Evolutionary conservation across 169 alveolate species (phyloP).

Genomic region (Cryptosporidium sp.): DNA sequence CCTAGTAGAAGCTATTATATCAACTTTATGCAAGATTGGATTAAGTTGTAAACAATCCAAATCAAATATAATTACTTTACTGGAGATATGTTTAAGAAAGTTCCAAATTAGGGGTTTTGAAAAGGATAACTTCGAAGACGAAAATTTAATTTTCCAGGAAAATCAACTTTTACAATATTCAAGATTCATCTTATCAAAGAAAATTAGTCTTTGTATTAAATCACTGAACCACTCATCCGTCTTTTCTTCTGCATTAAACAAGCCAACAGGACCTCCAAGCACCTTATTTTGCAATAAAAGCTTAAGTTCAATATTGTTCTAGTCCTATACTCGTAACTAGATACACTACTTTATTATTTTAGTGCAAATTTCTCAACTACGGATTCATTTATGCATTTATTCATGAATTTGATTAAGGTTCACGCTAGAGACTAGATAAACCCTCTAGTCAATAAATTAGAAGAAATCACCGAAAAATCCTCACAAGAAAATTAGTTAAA

Average conservation of each 20-base stretch:
- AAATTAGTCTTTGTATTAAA: not conserved
- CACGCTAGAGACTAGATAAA: too few relatives aligned
- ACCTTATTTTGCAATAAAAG: not conserved
- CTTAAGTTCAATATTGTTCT: not conserved
- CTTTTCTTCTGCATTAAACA: conserved; percentile 26
- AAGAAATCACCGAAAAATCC: not conserved
- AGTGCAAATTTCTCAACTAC: too few relatives aligned
- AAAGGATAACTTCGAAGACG: not conserved
- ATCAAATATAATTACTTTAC: not conserved
- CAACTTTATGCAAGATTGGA: conserved; percentile 46
- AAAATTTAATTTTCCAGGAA: not conserved
- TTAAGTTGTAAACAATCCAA: conserved; percentile 3
- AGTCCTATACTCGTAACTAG: not conserved
- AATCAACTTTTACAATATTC: conserved; percentile 13
- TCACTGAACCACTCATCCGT: conserved; percentile 2
- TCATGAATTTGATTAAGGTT: too few relatives aligned
- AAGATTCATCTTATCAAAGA: conserved; percentile 17
- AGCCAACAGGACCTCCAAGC: not conserved
- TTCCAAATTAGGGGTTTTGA: not conserved
- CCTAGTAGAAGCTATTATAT: conserved; percentile 9
- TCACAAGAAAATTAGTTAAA: not conserved
- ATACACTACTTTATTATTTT: too few relatives aligned
- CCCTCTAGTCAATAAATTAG: too few relatives aligned
- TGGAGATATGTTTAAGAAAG: not conserved
- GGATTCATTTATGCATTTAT: too few relatives aligned